phyloP scores from a whole-genome alignment of 306 rosid genomes.

The Leucaena leucocephala region DNA sequence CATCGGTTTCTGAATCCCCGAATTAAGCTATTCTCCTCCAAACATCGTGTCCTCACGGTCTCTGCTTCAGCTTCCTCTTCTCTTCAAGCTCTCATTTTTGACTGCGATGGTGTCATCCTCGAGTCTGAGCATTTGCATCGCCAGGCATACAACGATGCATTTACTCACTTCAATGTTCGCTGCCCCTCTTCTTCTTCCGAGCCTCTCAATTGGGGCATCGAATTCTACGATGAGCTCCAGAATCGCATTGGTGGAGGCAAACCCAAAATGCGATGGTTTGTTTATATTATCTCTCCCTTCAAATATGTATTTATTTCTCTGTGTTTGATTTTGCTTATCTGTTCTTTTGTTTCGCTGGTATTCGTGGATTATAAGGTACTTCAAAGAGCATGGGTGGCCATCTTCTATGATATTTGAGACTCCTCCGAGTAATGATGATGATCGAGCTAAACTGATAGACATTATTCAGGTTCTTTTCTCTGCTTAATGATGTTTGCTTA shows the following conservation, averaged over 20 bases:
- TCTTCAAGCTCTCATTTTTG: constrained; percentile 80
- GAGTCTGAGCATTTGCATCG: constrained; percentile 96
- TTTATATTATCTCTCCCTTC: not conserved
- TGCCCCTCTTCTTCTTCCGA: constrained; percentile 56
- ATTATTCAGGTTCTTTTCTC: constrained; percentile 64
- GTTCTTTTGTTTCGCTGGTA: constrained; percentile 2
- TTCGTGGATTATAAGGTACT: constrained; percentile 61
- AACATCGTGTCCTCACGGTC: constrained; percentile 41
- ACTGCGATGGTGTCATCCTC: constrained; percentile 91
- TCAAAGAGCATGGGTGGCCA: constrained; percentile 90
- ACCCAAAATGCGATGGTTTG: constrained; percentile 97
- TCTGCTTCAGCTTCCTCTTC: constrained; percentile 54
- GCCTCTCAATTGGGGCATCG: constrained; percentile 70
- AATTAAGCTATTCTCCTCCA: constrained; percentile 38
- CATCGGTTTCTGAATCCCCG: constrained; percentile 31
- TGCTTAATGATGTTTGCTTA: constrained; percentile 3
- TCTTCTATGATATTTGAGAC: constrained; percentile 70
- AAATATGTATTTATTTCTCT: not conserved
- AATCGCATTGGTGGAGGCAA: constrained; percentile 92
- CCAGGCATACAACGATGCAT: constrained; percentile 90
- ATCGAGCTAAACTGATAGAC: constrained; percentile 74
- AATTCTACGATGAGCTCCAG: constrained; percentile 85
- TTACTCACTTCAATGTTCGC: constrained; percentile 66
- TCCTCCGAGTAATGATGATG: constrained; percentile 71
- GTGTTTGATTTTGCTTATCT: not conserved